Evolutionary conservation across 2,329 filamentous ascomycete species (phyloP).

Genomic region (Gnomoniopsis sp.): DNA sequence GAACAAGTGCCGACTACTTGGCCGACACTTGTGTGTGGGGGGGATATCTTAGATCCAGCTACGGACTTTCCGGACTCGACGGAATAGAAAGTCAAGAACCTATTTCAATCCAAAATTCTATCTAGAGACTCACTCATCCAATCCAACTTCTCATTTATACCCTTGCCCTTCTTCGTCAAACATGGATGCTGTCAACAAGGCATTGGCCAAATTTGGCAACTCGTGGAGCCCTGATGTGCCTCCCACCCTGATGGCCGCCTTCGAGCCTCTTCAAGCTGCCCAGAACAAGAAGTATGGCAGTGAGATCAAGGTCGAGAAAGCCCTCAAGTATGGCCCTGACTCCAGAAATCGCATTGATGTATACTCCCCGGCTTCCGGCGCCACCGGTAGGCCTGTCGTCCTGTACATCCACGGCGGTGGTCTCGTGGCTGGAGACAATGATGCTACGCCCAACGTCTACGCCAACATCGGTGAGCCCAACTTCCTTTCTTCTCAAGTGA

Average conservation of each 20-base stretch:
- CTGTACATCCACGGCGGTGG: conserved; percentile 23
- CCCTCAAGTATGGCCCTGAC: conserved; percentile 17
- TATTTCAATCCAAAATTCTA: background rate
- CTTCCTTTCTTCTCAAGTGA: background rate
- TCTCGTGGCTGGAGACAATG: conserved; percentile 20
- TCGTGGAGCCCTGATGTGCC: conserved; percentile 6
- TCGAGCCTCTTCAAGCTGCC: conserved; percentile 13
- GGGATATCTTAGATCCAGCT: too few species aligned
- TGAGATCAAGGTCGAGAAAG: conserved; percentile 14
- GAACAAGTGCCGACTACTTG: background rate
- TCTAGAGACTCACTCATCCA: background rate
- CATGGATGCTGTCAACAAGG: conserved; percentile 13
- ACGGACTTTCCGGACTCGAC: too few species aligned
- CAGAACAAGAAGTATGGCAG: conserved; percentile 2
- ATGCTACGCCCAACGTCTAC: conserved; percentile 16
- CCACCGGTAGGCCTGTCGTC: conserved; percentile 13
- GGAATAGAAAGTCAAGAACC: too few species aligned
- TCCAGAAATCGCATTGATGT: conserved; percentile 18
- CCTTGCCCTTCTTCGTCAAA: background rate
- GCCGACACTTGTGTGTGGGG: too few species aligned
- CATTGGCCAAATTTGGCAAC: conserved; percentile 15
- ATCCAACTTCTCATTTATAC: background rate
- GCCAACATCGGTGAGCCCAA: conserved; percentile 13
- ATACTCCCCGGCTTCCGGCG: conserved; percentile 10
- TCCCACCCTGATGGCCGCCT: conserved; percentile 1